phyloP scores from a whole-genome alignment of 345 rosid species.

The Melaleuca alternifolia region DNA sequence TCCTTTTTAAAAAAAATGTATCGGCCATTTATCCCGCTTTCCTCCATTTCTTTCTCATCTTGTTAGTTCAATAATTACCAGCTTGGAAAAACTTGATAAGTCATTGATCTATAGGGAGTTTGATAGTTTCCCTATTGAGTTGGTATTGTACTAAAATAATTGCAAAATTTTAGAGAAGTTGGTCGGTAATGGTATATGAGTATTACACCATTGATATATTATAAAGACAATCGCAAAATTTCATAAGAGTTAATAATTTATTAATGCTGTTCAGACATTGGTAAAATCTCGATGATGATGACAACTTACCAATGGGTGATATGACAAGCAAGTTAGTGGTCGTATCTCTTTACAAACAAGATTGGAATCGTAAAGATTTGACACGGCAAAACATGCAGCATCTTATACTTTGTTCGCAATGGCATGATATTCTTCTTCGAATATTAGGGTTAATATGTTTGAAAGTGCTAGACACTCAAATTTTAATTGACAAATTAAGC shows the following conservation, averaged over 20 bases:
- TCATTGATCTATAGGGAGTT: too few species aligned
- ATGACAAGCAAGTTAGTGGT: neutral
- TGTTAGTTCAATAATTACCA: neutral
- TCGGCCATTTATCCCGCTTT: too few species aligned
- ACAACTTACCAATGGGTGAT: neutral
- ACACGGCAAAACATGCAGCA: rapidly evolving
- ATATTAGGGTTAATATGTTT: too few species aligned
- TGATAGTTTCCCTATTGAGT: neutral
- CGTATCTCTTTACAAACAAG: neutral
- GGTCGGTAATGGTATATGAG: too few species aligned
- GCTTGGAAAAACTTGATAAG: neutral
- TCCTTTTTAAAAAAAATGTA: too few species aligned
- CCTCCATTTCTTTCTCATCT: too few species aligned
- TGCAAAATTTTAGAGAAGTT: too few species aligned
- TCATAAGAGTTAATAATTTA: neutral
- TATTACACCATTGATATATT: too few species aligned
- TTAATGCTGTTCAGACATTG: neutral
- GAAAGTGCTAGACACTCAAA: rapidly evolving
- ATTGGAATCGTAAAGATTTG: neutral
- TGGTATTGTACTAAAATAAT: neutral
- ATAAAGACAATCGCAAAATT: rapidly evolving
- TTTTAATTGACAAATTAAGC: neutral
- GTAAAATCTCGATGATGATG: neutral
- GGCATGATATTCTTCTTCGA: neutral
- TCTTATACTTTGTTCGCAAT: neutral